These are phyloP conservation scores for Thelephora terrestris DNA, from an alignment of 1,284 basidiomycete genomes.

Conservation along the genomic window DNA sequence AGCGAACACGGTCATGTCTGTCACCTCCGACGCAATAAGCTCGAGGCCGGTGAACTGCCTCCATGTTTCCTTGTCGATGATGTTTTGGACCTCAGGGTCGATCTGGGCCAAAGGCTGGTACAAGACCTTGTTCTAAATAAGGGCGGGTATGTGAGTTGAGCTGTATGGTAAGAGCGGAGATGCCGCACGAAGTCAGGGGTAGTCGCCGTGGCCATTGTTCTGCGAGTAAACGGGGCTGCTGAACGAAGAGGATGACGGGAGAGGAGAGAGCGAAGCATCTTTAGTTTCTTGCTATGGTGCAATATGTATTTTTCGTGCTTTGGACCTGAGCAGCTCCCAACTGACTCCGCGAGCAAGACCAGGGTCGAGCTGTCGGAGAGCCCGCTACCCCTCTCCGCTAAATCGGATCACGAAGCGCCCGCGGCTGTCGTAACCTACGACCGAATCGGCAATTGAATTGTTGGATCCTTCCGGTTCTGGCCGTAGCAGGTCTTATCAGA, in stretches of 20 bases:
- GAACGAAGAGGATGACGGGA: constrained; percentile 21
- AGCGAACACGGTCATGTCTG: constrained; percentile 15
- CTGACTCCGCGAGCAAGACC: not conserved
- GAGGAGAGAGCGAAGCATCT: constrained; percentile 13
- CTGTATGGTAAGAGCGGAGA: constrained; percentile 1
- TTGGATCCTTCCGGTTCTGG: not conserved
- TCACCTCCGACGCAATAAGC: constrained; percentile 88
- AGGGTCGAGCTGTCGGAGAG: too few species aligned
- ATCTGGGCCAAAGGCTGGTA: constrained; percentile 83
- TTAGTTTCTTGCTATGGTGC: too few species aligned
- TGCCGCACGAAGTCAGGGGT: constrained; percentile 52
- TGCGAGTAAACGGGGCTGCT: constrained; percentile 17
- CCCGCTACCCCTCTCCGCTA: too few species aligned
- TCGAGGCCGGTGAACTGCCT: constrained; percentile 96
- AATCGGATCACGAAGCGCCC: too few species aligned
- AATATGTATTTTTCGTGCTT: too few species aligned
- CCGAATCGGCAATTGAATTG: too few species aligned
- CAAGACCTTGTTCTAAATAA: constrained; percentile 76
- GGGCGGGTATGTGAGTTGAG: not conserved
- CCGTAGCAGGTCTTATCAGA: constrained; percentile 6
- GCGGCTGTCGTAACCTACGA: too few species aligned
- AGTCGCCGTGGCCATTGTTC: constrained; percentile 48
- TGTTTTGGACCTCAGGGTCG: constrained; percentile 92
- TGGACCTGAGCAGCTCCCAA: not conserved
- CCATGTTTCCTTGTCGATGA: constrained; percentile 99